These are phyloP conservation scores for Vitis hybrid DNA, from an alignment of 177 flowering plant genomes.

Conservation along the genomic window DNA sequence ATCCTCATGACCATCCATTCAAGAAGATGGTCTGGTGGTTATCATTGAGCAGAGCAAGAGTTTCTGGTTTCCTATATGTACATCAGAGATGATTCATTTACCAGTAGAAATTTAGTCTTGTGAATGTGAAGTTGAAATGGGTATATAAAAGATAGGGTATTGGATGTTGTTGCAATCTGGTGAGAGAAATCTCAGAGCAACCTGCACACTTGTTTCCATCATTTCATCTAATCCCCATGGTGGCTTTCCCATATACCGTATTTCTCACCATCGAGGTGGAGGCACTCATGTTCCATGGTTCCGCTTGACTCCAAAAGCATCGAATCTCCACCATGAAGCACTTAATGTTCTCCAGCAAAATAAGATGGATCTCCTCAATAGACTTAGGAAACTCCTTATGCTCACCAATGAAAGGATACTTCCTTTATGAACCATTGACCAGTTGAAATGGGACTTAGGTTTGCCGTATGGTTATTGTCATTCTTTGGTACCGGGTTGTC, in stretches of 20 bases:
- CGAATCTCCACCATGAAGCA: constrained; percentile 46
- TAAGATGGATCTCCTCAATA: constrained; percentile 43
- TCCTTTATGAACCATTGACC: constrained; percentile 83
- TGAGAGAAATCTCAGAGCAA: constrained; percentile 59
- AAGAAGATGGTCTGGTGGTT: neutral
- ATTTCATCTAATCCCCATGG: constrained; percentile 38
- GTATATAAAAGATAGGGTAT: constrained; percentile 54
- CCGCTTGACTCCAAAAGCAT: constrained; percentile 60
- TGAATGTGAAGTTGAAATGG: constrained; percentile 89
- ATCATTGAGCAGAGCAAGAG: constrained; percentile 1
- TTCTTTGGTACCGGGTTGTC: constrained; percentile 38
- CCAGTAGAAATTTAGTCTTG: constrained; percentile 56
- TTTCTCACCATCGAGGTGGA: constrained; percentile 44
- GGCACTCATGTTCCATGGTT: constrained; percentile 71
- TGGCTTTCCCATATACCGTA: constrained; percentile 55
- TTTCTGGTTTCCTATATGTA: constrained; percentile 2
- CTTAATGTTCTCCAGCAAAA: constrained; percentile 27
- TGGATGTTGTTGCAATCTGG: constrained; percentile 62
- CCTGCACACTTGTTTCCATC: constrained; percentile 57
- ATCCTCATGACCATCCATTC: too few species aligned
- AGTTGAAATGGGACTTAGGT: constrained; percentile 88
- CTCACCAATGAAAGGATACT: constrained; percentile 55
- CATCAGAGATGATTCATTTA: constrained; percentile 27
- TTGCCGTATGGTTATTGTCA: constrained; percentile 60
- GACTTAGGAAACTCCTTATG: constrained; percentile 79